Percentiles rank a stretch among this genome's conserved stretches.
phyloP scores from a whole-genome alignment of 2,329 filamentous ascomycete species.

The Microcyclosporella mali region DNA sequence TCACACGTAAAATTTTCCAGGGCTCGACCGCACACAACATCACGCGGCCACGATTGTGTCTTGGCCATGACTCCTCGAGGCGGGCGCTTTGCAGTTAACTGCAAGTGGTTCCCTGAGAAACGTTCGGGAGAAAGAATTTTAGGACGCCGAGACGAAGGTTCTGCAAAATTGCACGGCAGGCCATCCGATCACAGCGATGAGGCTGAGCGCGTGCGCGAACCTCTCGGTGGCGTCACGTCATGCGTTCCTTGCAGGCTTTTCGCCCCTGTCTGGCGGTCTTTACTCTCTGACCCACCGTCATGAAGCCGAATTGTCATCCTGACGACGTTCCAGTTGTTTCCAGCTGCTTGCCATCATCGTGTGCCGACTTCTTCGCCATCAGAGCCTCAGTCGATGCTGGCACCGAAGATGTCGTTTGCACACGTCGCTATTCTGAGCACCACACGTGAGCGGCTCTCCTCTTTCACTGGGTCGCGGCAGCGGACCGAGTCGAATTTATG shows the following conservation, averaged over 20 bases:
- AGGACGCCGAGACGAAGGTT: neutral
- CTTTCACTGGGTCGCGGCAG: too few species aligned
- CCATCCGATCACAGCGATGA: too few species aligned
- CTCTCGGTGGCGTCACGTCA: neutral
- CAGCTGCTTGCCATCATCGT: constrained; percentile 12
- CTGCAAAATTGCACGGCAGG: neutral
- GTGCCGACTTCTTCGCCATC: constrained; percentile 13
- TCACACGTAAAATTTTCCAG: constrained; percentile 8
- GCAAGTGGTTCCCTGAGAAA: constrained; percentile 1
- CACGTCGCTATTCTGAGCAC: neutral
- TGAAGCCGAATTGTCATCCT: neutral
- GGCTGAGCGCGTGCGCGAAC: neutral
- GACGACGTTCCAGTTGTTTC: constrained; percentile 11
- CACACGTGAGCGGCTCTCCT: neutral
- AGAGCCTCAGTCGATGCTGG: too few species aligned
- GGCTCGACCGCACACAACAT: constrained; percentile 13
- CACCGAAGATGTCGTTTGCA: too few species aligned
- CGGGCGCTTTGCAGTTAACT: constrained; percentile 18
- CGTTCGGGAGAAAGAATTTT: neutral
- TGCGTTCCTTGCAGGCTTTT: constrained; percentile 1
- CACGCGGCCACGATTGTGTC: constrained; percentile 12
- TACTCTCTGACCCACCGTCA: neutral
- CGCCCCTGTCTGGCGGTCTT: neutral
- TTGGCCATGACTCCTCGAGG: constrained; percentile 3
- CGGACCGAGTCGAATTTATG: too few species aligned